These are phyloP conservation scores for Calocera viscosa DNA, from an alignment of 768 basidiomycete genomes.

Conservation along the genomic window DNA sequence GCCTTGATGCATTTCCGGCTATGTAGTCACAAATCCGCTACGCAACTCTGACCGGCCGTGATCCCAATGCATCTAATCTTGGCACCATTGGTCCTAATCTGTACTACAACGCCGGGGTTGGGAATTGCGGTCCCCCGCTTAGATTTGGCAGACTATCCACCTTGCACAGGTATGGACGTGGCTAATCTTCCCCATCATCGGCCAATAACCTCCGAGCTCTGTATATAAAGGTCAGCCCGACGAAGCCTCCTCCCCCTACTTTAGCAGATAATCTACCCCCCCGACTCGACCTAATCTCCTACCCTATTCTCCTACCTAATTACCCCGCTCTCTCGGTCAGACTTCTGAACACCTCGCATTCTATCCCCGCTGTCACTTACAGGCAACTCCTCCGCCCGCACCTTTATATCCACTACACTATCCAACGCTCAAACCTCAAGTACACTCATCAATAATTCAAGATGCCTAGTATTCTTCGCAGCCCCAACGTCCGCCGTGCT, in stretches of 20 bases:
- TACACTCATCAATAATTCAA: not conserved
- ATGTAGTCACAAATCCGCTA: not conserved
- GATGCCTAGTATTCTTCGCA: not conserved
- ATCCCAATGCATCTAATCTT: not conserved
- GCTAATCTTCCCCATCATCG: not conserved
- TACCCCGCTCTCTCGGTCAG: not conserved
- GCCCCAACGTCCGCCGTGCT: not conserved
- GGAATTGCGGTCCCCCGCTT: not conserved
- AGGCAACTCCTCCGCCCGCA: not conserved
- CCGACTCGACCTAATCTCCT: slow-evolving; percentile 3
- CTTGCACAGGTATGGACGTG: not conserved
- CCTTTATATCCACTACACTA: not conserved
- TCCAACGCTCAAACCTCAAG: not conserved
- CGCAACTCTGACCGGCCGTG: not conserved
- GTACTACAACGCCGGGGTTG: not conserved
- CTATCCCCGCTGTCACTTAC: too few species aligned
- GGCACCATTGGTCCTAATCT: not conserved
- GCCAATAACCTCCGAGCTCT: not conserved
- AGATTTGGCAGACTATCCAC: not conserved
- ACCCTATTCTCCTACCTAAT: not conserved
- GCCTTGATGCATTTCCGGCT: not conserved
- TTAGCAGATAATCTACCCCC: not conserved
- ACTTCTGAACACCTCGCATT: not conserved
- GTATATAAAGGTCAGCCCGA: not conserved
- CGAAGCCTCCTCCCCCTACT: not conserved